Evolutionary conservation across 139 green algal species (phyloP), one percentile per base, ranked within the genome.

Genomic region (Chlamydomonas eustigma): DNA sequence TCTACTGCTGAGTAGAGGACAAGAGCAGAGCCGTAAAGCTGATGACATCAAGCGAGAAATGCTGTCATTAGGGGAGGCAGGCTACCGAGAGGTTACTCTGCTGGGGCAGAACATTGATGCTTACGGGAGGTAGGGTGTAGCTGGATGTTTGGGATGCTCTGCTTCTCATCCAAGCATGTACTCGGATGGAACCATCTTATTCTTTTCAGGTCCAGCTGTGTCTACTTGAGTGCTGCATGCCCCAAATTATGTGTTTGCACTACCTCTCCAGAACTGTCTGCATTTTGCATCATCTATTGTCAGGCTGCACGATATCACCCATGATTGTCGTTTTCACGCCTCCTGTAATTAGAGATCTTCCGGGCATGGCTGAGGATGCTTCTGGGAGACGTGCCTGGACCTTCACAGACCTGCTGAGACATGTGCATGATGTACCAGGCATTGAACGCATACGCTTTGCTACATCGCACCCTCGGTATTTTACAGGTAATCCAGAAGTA

Each of bases 71-170:
- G 93, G 90, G 3, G 92, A 97, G 78, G 92, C 92, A 33, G 87
- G 87, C 18, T 97, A 97, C 87, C 94, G 91, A 83, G 95, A 99
- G 88, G 94, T 99, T 22, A 98, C 95, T 64, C 87, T 99, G 69
- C 90, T 99, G 71, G 85, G 85, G 1, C 94, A 99, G 83, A 99
- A 99, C 80, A 89, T 99, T 1, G 95, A 99, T 51, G 94, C 95
- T 1, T 99, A 98, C 75, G 95, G 94, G 18, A 76, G 76, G 68
- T 71, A 37, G 6, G 71, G 50, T 25, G 71, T 3, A 22, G 1
- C n/a, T 37, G 64, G 28, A 39, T n/a, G n/a, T n/a, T n/a, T n/a
- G n/a, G n/a, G n/a, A n/a, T n/a, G n/a, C n/a, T n/a, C n/a, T n/a
- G n/a, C n/a, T n/a, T n/a, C n/a, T n/a, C n/a, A n/a, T n/a, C n/a